These are phyloP conservation scores for Metschnikowia santaceciliae DNA, from an alignment of 805 yeast genomes.

Conservation along the genomic window DNA sequence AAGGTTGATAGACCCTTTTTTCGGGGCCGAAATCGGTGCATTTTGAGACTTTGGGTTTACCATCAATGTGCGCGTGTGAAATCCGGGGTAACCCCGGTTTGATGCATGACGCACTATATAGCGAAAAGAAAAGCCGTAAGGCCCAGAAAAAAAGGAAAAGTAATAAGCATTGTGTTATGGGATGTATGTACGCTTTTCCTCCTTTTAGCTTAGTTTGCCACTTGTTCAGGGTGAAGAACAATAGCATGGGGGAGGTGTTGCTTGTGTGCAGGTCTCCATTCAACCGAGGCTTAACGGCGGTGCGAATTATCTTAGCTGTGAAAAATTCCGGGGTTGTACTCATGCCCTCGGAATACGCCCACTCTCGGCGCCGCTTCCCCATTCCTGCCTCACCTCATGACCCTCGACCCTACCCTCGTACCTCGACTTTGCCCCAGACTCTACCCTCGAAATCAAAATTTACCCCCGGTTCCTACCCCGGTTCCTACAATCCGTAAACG, in stretches of 20 bases:
- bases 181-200: not conserved
- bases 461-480: too few relatives aligned
- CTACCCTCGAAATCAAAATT: too few relatives aligned
- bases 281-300: constrained; percentile 1
- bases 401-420: too few relatives aligned
- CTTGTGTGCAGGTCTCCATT: not conserved
- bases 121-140: not conserved
- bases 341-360: not conserved
- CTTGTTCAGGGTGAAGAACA: not conserved
- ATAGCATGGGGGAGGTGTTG: not conserved
- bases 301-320: not conserved
- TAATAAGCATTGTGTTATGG: not conserved
- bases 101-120: not conserved
- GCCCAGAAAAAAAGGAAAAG: not conserved
- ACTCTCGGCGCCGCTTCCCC: not conserved
- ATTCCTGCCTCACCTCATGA: too few relatives aligned
- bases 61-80: constrained; percentile 7
- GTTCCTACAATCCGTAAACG: too few relatives aligned
- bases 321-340: not conserved
- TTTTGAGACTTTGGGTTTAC: not conserved
- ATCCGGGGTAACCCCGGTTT: constrained; percentile 13
- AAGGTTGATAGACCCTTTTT: not conserved
- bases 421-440: too few relatives aligned
- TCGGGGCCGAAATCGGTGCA: not conserved
- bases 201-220: too few relatives aligned